Base-by-base conservation (phyloP, 2,329 filamentous ascomycete genomes). In the Emericellopsis cladophorae region DNA sequence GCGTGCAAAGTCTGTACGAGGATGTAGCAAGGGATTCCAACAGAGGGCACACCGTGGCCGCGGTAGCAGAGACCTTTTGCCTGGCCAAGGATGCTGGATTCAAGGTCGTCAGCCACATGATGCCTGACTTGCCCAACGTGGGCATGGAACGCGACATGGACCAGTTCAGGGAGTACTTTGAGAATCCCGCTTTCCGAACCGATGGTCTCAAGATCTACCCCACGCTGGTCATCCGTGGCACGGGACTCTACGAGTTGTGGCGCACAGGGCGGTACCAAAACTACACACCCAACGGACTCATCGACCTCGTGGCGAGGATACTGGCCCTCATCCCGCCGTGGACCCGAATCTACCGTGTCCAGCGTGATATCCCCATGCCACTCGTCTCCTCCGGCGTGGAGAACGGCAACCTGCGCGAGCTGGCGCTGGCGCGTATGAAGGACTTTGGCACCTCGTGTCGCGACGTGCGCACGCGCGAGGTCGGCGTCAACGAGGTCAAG, bases 31-130 rank as follows among this genome's bases (percentile, higher is more conserved):
- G 92, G 54, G 92, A 98, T 63, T 95, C 92, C 1, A 98, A 98
- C 61, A 77, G 92, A 55, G 92, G 92, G 0, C 92, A 98, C 60
- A 98, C 92, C 0, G 92, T 98, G 21, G 87, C 88, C 7, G 78
- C 93, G 1, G 92, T 98, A 1, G 90, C 88, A 24, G 89, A 98
- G 62, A 98, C 92, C 0, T 98, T 98, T 58, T 93, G 85, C 50
- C 71, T 95, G n/a, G 80, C 92, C 47, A 98, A 98, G 62, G 93
- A 98, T 59, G 88, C 93, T 6, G 92, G 92, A 1, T 98, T 95
- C 74, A 98, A 98, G 61, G 92, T 98, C 1, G 92, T 98, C 46
- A 94, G 86, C 49, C 92, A 98, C 64, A 98, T 98, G 92, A 98
- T 98, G 92, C 92, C 92, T 2, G 92, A 98, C 57, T 65, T 98